Evolutionary conservation across 176 grass and related monocot genomes (phyloP), one percentile per base, ranked within the genome.

Genomic region (Oropetium thomaeum): DNA sequence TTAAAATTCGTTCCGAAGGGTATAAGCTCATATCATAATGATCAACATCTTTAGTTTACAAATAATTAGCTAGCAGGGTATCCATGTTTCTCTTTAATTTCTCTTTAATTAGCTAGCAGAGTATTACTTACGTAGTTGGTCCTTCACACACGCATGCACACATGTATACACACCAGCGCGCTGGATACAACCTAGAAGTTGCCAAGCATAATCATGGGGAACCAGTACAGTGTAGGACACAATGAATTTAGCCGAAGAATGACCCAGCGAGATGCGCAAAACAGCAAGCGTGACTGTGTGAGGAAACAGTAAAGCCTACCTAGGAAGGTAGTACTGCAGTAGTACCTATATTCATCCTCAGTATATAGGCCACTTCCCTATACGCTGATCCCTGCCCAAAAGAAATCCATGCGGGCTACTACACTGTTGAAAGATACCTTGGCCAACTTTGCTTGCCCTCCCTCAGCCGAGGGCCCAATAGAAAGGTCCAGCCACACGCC

Each of bases 351-450:
- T 32, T 20, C 69, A 67, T n/a, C 33, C 26, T 58, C n/a, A 25
- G 47, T 0, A 17, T 0, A 17, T 63, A 84, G 82, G 67, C 67
- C 74, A 84, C 58, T 57, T 5, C 58, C 74, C 67, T 78, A n/a
- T n/a, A 61, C 30, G 55, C 69, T 52, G 29, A 45, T 35, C 48
- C 69, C 48, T 10, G 30, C 32, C n/a, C 11, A 26, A 72, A 55
- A 38, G 32, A 38, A 55, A 55, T 27, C n/a, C 48, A 52, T 52
- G 49, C 49, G 10, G 9, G 53, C 53, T 38, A n/a, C 51, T 1
- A 34, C 29, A 34, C 29, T 33, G 58, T 49, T 16, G 10, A 45
- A 69, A 69, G 16, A 47, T 27, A 16, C 39, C 16, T 28, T 47
- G 42, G 3, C 59, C 74, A 64, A 76, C 42, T 51, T 75, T 42